Conservation (phyloP, 2,329 filamentous ascomycete species). For the Aspergillus quadricinctus region DNA sequence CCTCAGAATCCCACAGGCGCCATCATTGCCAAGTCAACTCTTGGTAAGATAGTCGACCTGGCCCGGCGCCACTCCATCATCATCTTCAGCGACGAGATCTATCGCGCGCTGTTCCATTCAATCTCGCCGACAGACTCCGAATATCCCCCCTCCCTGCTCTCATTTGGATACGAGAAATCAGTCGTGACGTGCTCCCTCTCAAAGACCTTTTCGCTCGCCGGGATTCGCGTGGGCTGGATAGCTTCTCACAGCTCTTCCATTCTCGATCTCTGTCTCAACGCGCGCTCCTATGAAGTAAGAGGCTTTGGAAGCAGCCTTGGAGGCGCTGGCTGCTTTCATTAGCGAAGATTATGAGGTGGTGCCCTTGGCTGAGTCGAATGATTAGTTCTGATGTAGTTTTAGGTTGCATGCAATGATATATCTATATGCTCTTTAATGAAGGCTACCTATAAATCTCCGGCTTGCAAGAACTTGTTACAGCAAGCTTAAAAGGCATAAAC, state of each 20-base stretch:
- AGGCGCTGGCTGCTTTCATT: background rate
- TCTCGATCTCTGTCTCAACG: background rate
- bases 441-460: too few species aligned
- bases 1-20: background rate
- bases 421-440: too few species aligned
- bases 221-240: background rate
- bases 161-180: background rate
- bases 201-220: background rate
- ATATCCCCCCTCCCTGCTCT: background rate
- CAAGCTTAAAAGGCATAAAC: too few species aligned
- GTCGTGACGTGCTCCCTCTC: background rate
- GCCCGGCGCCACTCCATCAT: background rate
- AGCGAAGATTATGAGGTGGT: background rate
- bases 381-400: too few species aligned
- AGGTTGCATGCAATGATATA: too few species aligned
- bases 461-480: too few species aligned
- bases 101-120: background rate
- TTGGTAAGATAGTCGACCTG: background rate
- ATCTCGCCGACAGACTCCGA: background rate
- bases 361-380: constrained; percentile 22
- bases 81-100: background rate
- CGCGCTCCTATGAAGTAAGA: background rate
- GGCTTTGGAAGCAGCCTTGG: background rate
- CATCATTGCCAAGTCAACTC: background rate
- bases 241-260: background rate